Base-by-base conservation (phyloP, 2,329 filamentous ascomycete genomes). In the Ophiocordyceps camponoti-rufipedis region DNA sequence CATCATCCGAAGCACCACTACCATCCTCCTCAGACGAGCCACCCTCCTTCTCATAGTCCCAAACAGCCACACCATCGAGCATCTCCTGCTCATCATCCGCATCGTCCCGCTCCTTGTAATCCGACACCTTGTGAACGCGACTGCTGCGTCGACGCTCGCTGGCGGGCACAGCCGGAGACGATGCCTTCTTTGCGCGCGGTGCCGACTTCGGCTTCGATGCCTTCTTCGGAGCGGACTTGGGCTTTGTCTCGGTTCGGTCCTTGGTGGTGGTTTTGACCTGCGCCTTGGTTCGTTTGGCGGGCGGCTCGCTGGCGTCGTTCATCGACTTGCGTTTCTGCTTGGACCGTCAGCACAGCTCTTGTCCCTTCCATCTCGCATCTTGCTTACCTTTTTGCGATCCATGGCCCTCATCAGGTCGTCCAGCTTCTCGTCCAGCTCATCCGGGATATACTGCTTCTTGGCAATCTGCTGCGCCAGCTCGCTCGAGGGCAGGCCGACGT, bases 391-490 rank as follows among this genome's bases (percentile, higher is more conserved):
- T 60, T 93, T 79, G 54, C 80, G 78, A 48, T 95, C 85, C 42
- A 87, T 56, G 1, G 67, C 66, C 55, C 70, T 68, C 28, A 82
- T 57, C 33, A 78, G 61, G 18, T 79, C 76, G 52, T 95, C 88
- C 28, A 96, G 68, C 45, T 75, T 71, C 48, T 88, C 82, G 39
- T 85, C 82, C 16, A 85, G 62, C 23, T 80, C 82, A 13, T 87
- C 81, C 1, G 85, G 81, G 11, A 94, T 72, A 58, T 83, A 94
- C 48, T 82, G 80, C 67, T 82, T 93, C 59, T 86, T 80, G 0
- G 88, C 86, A 56, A 94, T 87, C 54, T 85, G 77, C 56, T 91
- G 83, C 1, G 88, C 88, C 43, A 78, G 74, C 29, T 81, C 75
- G 55, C 93, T 87, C 49, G 75, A 85, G 18, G 80, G 74, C 51